phyloP scores from a whole-genome alignment of 2,329 filamentous ascomycete species.

The Beauveria sp. region DNA sequence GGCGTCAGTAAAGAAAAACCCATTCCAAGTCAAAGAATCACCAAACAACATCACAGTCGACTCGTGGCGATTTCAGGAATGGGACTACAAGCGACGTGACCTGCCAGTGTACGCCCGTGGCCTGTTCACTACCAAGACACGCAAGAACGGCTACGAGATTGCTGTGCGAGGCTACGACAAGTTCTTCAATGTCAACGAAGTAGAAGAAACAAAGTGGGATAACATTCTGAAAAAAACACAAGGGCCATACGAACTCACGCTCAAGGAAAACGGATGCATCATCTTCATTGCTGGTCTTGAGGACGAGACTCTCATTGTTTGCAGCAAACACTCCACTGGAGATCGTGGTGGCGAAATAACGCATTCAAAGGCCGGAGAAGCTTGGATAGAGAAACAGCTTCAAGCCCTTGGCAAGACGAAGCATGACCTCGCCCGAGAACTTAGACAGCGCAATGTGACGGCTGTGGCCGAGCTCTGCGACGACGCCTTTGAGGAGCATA shows the following conservation, averaged over 20 bases:
- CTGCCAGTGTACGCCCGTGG: constrained; percentile 90
- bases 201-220: constrained; percentile 72
- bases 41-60: constrained; percentile 62
- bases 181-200: constrained; percentile 92
- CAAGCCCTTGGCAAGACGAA: constrained; percentile 68
- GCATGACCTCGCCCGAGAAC: constrained; percentile 65
- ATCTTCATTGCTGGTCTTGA: constrained; percentile 92
- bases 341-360: constrained; percentile 60
- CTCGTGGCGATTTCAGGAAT: constrained; percentile 91
- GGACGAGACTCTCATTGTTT: constrained; percentile 85
- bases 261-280: constrained; percentile 99
- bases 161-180: constrained; percentile 92
- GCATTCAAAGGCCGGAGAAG: constrained; percentile 78
- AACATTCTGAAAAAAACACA: constrained; percentile 68
- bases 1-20: constrained; percentile 74
- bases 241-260: constrained; percentile 88
- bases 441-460: constrained; percentile 79
- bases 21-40: constrained; percentile 59
- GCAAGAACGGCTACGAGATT: constrained; percentile 64
- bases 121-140: constrained; percentile 75
- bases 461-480: constrained; percentile 95
- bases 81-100: constrained; percentile 84
- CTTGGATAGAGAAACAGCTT: constrained; percentile 75
- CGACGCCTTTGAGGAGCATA: constrained; percentile 93
- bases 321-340: constrained; percentile 97